Conservation (phyloP, 306 rosid species). For the Elaeagnus macrophylla region DNA sequence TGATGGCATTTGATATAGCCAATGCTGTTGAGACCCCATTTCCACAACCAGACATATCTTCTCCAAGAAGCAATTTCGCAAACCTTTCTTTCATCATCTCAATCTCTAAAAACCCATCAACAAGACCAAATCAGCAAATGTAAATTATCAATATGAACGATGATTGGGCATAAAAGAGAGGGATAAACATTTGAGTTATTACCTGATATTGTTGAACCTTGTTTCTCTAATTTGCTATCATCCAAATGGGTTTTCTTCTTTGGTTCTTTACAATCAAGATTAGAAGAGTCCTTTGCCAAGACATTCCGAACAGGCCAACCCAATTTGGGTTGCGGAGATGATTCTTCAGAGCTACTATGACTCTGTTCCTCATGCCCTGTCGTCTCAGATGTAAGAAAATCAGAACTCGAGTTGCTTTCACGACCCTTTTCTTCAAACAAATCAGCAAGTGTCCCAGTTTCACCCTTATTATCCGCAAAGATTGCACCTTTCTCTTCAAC, state of each 20-base stretch:
- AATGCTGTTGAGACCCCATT: slow-evolving; percentile 83
- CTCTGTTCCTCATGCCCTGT: slow-evolving; percentile 66
- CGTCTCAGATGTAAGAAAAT: slow-evolving; percentile 66
- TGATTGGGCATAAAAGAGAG: not conserved
- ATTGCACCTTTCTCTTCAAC: slow-evolving; percentile 21
- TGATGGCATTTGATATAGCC: slow-evolving; percentile 88
- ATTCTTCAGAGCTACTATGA: slow-evolving; percentile 62
- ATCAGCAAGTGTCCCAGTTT: slow-evolving; percentile 31
- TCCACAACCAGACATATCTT: slow-evolving; percentile 97
- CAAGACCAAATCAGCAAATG: slow-evolving; percentile 22
- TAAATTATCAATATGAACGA: not conserved
- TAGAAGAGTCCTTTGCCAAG: slow-evolving; percentile 27
- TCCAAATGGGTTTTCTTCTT: slow-evolving; percentile 32
- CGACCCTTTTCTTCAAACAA: slow-evolving; percentile 54
- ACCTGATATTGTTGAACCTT: slow-evolving; percentile 57
- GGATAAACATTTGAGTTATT: slow-evolving; percentile 3
- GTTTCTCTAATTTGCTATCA: slow-evolving; percentile 38
- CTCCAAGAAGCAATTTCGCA: slow-evolving; percentile 86
- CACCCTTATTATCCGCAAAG: slow-evolving; percentile 21
- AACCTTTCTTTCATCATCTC: slow-evolving; percentile 95
- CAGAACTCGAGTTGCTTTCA: slow-evolving; percentile 71
- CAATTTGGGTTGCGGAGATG: slow-evolving; percentile 57
- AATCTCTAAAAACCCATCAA: slow-evolving; percentile 35
- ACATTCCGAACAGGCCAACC: slow-evolving; percentile 52
- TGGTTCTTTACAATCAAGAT: slow-evolving; percentile 22